Base-by-base conservation (phyloP, 805 yeast species). In the Ogataea naganishii region DNA sequence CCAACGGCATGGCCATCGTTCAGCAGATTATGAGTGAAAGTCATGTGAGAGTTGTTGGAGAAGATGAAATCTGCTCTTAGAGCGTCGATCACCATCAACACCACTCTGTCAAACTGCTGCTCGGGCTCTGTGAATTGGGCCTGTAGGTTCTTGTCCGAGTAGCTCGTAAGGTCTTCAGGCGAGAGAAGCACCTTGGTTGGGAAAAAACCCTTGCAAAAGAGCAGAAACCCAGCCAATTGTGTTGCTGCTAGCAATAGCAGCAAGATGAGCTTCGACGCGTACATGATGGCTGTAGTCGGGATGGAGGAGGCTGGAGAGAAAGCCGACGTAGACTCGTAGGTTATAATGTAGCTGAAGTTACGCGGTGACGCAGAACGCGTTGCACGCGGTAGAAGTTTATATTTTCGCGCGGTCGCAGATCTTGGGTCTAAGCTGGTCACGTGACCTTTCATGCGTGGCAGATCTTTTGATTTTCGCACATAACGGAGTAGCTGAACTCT, bases 11-110 rank as follows among this genome's bases (percentile, higher is more conserved):
- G 44, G 8, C 94, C 94, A 0, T 62, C 41, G 30, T 70, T 66
- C 7, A 89, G 58, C 34, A 88, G 55, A 2, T 55, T 38, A 40
- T 89, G 97, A 0, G 81, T 68, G 44, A 70, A 73, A 0, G 46
- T 24, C 81, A 92, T 83, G 7, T 69, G 47, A 0, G 96, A 84
- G 3, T 57, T 44, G 10, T 69, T 59, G 2, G 81, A 68, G 46
- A 72, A 89, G 54, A 86, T 54, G 51, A 88, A 89, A 49, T 92
- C 99, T 13, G 92, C 66, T 39, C 99, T 60, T 61, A 92, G 60
- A 2, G 98, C 98, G 57, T 92, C 99, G 7, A 92, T 80, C 2
- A 92, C 89, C 72, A 92, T 76, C 14, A 92, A 51, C 0, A 92
- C 72, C 14, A 86, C 53, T 42, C 74, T 78, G 29, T 74, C 69